Evolutionary conservation across 805 yeast species (phyloP), one percentile per base, ranked within the genome.

Genomic region (Blastobotrys parvus): DNA sequence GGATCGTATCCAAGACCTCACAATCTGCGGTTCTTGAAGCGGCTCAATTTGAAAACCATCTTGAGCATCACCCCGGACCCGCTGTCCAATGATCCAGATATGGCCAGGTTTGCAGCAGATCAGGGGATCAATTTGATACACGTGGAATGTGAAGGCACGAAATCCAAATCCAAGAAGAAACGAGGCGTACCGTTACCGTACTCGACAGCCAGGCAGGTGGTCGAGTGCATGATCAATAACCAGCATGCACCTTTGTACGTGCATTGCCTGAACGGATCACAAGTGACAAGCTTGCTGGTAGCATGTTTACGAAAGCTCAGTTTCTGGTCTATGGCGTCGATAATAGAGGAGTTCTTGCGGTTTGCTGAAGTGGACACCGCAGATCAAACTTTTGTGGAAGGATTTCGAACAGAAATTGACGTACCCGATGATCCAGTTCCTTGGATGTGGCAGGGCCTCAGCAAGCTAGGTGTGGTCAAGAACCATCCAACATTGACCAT

Each of bases 221-320:
- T 90, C n/a, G 76, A 54, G 44, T 63, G 76, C 32, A 65, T 88
- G 46, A 67, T 82, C 11, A 77, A 82, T 55, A 65, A 69, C 19
- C 71, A 72, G 16, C 65, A 70, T 49, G 74, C 80, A 8, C 95
- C 97, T 0, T 67, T 82, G 1, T 89, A 83, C 58, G 60, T 90
- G 3, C 96, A 90, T 61, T 90, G 97, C 60, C 65, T 80, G 20
- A 89, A 87, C 57, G 97, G 97, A 0, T 88, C 94, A 7, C 88
- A 86, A 50, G 82, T 85, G 2, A 85, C 95, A 0, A 77, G 90
- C 19, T 66, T 92, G 37, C 77, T 86, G 1, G 74, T 90, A 19
- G 97, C 96, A 3, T 88, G 97, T 58, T 64, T 88, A 31, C 64
- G 98, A 29, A 84, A 84, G 52, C 64, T 84, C 16, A 82, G 86